Percentiles rank a stretch among this genome's conserved stretches.
Evolutionary conservation across 2,329 filamentous ascomycete species (phyloP).

Genomic region (Mycosphaerella arachidis): DNA sequence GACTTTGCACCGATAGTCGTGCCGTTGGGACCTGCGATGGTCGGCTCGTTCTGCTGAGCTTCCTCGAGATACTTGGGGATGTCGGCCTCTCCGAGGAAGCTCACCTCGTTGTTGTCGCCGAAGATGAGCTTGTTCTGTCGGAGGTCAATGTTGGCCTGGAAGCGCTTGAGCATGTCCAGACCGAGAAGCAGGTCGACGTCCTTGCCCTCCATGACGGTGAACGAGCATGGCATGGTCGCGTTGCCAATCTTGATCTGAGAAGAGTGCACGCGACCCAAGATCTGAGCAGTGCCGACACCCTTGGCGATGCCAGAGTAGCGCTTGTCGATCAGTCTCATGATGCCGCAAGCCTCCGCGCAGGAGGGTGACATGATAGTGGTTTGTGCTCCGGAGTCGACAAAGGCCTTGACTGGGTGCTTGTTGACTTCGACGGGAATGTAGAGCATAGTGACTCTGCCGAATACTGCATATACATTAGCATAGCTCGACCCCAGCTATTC

Average conservation of each 20-base stretch:
- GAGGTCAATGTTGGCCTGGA: conserved; percentile 89
- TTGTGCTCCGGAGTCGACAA: conserved; percentile 96
- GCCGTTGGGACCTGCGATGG: conserved; percentile 78
- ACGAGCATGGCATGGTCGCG: conserved; percentile 84
- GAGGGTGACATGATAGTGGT: conserved; percentile 97
- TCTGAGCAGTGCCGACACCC: conserved; percentile 89
- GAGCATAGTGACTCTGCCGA: conserved; percentile 90
- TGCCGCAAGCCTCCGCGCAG: conserved; percentile 86
- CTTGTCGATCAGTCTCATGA: conserved; percentile 91
- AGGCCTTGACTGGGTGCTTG: conserved; percentile 83
- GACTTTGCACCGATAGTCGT: conserved; percentile 80
- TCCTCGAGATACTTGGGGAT: conserved; percentile 81
- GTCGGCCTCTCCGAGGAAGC: conserved; percentile 86
- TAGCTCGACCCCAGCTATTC: background rate
- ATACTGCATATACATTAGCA: conserved; percentile 56
- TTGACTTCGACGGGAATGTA: conserved; percentile 97
- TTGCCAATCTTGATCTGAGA: conserved; percentile 91
- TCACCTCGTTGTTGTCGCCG: conserved; percentile 66
- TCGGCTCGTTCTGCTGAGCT: conserved; percentile 71
- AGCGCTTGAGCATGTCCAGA: conserved; percentile 92
- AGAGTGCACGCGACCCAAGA: conserved; percentile 90
- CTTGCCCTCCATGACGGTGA: conserved; percentile 99
- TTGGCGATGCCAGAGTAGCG: conserved; percentile 88
- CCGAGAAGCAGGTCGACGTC: conserved; percentile 89
- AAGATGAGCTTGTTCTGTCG: conserved; percentile 80